Conservation (phyloP, 2,329 filamentous ascomycete genomes). For the Dactylellina drechsleri region DNA sequence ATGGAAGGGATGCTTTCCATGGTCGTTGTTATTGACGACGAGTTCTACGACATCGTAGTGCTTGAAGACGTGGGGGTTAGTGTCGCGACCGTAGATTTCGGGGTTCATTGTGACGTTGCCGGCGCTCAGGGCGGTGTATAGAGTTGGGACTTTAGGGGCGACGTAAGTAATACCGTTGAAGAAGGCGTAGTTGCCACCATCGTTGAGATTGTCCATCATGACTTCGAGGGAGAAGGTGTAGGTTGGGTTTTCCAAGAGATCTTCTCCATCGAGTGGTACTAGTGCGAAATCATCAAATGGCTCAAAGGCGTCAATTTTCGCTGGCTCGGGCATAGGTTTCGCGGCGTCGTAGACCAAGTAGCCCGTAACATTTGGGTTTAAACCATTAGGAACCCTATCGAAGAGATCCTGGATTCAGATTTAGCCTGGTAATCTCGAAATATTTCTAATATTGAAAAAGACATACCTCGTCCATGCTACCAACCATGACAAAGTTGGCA, state of each 20-base stretch:
- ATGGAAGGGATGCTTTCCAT: constrained; percentile 65
- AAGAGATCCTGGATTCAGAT: constrained; percentile 69
- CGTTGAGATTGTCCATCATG: constrained; percentile 73
- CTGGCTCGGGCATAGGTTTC: constrained; percentile 66
- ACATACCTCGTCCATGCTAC: constrained; percentile 74
- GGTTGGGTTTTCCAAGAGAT: constrained; percentile 71
- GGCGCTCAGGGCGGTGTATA: constrained; percentile 78
- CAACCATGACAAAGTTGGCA: constrained; percentile 74
- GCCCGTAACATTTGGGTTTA: constrained; percentile 76
- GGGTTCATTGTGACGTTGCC: constrained; percentile 69
- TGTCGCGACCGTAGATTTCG: constrained; percentile 73
- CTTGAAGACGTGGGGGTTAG: constrained; percentile 65
- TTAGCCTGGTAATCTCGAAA: not conserved
- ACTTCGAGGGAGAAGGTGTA: constrained; percentile 72
- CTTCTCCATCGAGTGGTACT: constrained; percentile 73
- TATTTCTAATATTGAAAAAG: not conserved
- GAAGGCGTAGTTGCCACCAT: constrained; percentile 76
- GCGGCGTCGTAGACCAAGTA: constrained; percentile 70
- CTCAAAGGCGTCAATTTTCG: constrained; percentile 70
- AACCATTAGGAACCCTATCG: constrained; percentile 71
- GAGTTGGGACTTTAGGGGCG: constrained; percentile 77
- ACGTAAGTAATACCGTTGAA: constrained; percentile 83
- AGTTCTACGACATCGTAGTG: constrained; percentile 62
- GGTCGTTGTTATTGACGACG: constrained; percentile 63
- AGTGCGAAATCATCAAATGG: constrained; percentile 79